Evolutionary conservation across 2,329 filamentous ascomycete genomes (phyloP).

Genomic region (Chrysoporthe puriensis): DNA sequence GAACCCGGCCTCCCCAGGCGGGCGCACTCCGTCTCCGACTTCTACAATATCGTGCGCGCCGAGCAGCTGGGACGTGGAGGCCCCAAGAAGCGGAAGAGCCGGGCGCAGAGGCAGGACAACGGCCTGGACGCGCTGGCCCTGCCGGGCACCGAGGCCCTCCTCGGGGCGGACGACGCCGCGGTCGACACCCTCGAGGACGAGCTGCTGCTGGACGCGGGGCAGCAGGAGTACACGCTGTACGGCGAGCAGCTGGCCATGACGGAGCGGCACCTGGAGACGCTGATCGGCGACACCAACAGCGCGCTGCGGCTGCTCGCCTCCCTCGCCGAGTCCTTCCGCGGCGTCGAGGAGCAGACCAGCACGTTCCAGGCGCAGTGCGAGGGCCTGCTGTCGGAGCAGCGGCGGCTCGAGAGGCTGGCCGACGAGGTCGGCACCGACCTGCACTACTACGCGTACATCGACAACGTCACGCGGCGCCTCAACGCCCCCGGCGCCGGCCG

Average conservation of each 20-base stretch:
- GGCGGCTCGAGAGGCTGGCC: conserved; percentile 75
- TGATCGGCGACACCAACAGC: conserved; percentile 74
- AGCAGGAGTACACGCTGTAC: conserved; percentile 84
- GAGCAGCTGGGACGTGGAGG: conserved; percentile 59
- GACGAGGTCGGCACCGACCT: conserved; percentile 86
- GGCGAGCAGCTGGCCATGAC: conserved; percentile 80
- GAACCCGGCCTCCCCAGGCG: conserved; percentile 67
- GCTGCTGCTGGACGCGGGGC: conserved; percentile 78
- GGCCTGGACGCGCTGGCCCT: conserved; percentile 57
- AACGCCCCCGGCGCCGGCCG: conserved; percentile 90
- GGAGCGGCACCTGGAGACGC: conserved; percentile 77
- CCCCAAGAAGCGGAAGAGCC: conserved; percentile 44
- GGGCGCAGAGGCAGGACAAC: conserved; percentile 45
- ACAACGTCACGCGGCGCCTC: conserved; percentile 84
- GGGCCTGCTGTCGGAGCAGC: conserved; percentile 80
- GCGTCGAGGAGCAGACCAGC: conserved; percentile 89
- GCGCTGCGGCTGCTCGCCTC: conserved; percentile 77
- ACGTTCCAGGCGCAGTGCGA: conserved; percentile 93
- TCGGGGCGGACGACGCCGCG: conserved; percentile 33
- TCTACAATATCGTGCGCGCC: conserved; percentile 64
- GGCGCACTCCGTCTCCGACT: conserved; percentile 78
- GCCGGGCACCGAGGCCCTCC: conserved; percentile 35
- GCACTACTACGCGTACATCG: conserved; percentile 93
- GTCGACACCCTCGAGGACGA: conserved; percentile 67
- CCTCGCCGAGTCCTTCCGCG: conserved; percentile 82